A percentile compares a stretch with the other conserved stretches of the same genome.
These are phyloP conservation scores for Fusarium dlaminii DNA, from an alignment of 2,329 filamentous ascomycete genomes.

Conservation along the genomic window DNA sequence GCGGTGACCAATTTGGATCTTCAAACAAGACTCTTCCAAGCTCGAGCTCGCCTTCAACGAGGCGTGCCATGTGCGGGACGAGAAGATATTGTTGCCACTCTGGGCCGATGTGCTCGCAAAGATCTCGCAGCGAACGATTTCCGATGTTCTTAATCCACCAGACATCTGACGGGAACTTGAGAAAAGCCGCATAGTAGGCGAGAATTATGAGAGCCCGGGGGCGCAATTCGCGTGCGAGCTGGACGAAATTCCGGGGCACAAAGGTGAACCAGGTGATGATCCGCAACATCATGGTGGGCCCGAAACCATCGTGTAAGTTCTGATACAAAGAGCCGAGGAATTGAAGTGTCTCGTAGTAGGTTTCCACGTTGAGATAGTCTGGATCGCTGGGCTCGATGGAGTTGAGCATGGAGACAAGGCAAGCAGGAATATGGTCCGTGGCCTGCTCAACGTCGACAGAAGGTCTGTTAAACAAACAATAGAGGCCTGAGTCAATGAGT, in stretches of 20 bases:
- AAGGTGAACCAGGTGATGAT: constrained; percentile 65
- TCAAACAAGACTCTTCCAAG: constrained; percentile 56
- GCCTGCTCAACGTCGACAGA: constrained; percentile 57
- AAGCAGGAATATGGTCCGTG: constrained; percentile 54
- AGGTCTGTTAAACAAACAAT: constrained; percentile 60
- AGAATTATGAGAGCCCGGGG: constrained; percentile 62
- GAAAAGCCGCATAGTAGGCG: constrained; percentile 62
- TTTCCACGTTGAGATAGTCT: constrained; percentile 51
- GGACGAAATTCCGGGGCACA: constrained; percentile 55
- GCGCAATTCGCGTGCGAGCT: constrained; percentile 52
- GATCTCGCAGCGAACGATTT: constrained; percentile 56
- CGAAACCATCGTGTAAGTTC: constrained; percentile 57
- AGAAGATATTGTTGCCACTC: constrained; percentile 54
- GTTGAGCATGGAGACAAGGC: constrained; percentile 60
- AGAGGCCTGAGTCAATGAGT: constrained; percentile 54
- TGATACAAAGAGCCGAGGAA: constrained; percentile 63
- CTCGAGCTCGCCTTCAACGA: constrained; percentile 46
- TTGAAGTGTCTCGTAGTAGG: constrained; percentile 58
- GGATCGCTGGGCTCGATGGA: constrained; percentile 54
- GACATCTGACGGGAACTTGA: constrained; percentile 53
- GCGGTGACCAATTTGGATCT: constrained; percentile 54
- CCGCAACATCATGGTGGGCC: constrained; percentile 57
- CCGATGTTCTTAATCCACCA: constrained; percentile 64
- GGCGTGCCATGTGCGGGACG: constrained; percentile 53
- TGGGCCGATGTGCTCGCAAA: constrained; percentile 51